Evolutionary conservation across 2,329 filamentous ascomycete species (phyloP).

Genomic region (Apiospora sp.): DNA sequence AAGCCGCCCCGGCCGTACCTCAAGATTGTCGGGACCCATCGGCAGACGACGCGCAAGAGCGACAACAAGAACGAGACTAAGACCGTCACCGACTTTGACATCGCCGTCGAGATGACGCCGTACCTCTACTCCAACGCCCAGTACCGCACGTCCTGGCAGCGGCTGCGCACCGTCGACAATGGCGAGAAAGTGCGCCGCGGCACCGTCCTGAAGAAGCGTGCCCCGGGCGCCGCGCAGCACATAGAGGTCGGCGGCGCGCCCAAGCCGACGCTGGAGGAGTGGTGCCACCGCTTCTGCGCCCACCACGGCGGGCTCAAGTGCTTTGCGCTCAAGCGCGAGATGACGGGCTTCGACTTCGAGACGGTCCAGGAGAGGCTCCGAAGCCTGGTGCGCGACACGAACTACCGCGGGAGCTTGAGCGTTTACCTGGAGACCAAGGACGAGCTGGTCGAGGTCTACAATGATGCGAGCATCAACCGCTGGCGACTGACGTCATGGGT

Average conservation of each 20-base stretch:
- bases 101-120: conserved; percentile 65
- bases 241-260: conserved; percentile 51
- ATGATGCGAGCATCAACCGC: conserved; percentile 65
- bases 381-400: conserved; percentile 66
- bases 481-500: conserved; percentile 73
- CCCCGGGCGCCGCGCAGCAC: conserved; percentile 47
- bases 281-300: conserved; percentile 74
- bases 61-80: conserved; percentile 57
- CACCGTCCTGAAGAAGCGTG: conserved; percentile 57
- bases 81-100: conserved; percentile 65
- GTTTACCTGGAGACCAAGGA: conserved; percentile 68
- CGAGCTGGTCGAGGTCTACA: conserved; percentile 68
- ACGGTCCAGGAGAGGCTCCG: conserved; percentile 60
- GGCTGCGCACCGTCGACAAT: conserved; percentile 62
- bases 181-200: conserved; percentile 71
- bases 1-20: conserved; percentile 62
- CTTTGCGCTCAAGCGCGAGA: conserved; percentile 58
- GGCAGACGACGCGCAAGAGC: conserved; percentile 49
- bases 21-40: conserved; percentile 61
- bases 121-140: conserved; percentile 59
- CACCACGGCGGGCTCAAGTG: conserved; percentile 64
- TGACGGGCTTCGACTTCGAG: conserved; percentile 68
- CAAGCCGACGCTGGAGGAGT: conserved; percentile 59
- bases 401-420: conserved; percentile 69
- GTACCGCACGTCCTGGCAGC: conserved; percentile 49